Percentiles rank a stretch among this genome's conserved stretches.
Evolutionary conservation across 2,329 filamentous ascomycete species (phyloP).

Genomic region (Botrytis hyacinthi): DNA sequence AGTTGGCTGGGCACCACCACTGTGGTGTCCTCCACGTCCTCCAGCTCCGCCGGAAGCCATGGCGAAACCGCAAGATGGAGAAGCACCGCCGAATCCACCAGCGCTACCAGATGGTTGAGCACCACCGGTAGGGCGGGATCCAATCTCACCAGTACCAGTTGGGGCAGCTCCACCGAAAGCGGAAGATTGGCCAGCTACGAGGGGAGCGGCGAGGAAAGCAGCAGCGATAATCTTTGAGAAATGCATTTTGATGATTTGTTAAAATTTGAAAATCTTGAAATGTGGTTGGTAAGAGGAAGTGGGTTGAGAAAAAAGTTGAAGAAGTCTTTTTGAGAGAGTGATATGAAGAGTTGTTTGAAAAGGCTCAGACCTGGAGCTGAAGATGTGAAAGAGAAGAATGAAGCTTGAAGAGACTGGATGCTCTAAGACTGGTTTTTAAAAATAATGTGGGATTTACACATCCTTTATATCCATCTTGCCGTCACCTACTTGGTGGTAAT

Average conservation of each 20-base stretch:
- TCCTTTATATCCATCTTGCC: slow-evolving; percentile 9
- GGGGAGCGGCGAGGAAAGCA: slow-evolving; percentile 10
- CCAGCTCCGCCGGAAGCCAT: neutral
- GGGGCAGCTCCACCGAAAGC: neutral
- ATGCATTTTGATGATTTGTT: slow-evolving; percentile 11
- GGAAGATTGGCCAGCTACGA: slow-evolving; percentile 3
- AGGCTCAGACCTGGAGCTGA: slow-evolving; percentile 20
- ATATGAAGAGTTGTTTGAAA: slow-evolving; percentile 7
- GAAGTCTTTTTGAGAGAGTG: slow-evolving; percentile 2
- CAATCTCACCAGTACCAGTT: slow-evolving; percentile 1
- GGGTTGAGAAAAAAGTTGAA: neutral
- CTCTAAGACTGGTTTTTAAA: slow-evolving; percentile 13
- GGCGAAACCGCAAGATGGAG: neutral
- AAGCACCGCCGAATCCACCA: neutral
- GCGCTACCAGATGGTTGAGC: neutral
- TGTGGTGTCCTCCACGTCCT: slow-evolving; percentile 4
- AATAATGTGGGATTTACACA: neutral
- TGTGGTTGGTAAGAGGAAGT: neutral
- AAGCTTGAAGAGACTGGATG: slow-evolving; percentile 19
- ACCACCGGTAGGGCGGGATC: neutral
- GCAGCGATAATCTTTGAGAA: slow-evolving; percentile 14
- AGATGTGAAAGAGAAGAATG: slow-evolving; percentile 4
- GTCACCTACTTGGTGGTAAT: neutral
- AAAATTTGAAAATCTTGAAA: neutral
- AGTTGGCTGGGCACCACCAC: neutral